These are phyloP conservation scores for Neodidymelliopsis sp. DNA, from an alignment of 2,329 filamentous ascomycete genomes.

Conservation along the genomic window DNA sequence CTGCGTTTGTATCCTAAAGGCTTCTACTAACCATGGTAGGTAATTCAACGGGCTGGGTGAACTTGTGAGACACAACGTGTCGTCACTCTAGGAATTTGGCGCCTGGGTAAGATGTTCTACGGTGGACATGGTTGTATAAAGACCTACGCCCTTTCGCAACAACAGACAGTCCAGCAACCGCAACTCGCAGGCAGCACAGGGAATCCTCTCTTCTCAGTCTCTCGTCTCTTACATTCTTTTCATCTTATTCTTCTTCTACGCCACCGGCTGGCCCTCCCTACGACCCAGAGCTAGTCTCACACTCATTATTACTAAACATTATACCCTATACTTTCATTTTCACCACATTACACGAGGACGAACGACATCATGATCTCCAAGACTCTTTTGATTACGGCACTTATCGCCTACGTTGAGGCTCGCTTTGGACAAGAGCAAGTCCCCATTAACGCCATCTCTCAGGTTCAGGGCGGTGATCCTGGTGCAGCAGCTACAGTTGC, in stretches of 20 bases:
- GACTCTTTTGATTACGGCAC: slow-evolving; percentile 36
- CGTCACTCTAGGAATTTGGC: slow-evolving; percentile 26
- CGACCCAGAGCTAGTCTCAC: slow-evolving; percentile 47
- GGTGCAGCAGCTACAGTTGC: slow-evolving; percentile 70
- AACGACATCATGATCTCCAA: slow-evolving; percentile 46
- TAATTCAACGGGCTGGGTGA: background rate
- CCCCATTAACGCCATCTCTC: slow-evolving; percentile 63
- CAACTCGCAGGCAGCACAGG: slow-evolving; percentile 35
- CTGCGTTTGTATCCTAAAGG: background rate
- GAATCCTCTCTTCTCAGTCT: slow-evolving; percentile 34
- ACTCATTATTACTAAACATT: slow-evolving; percentile 21
- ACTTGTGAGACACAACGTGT: slow-evolving; percentile 13
- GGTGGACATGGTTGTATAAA: slow-evolving; percentile 39
- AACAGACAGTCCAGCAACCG: slow-evolving; percentile 36
- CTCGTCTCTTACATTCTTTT: slow-evolving; percentile 30
- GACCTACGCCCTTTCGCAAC: slow-evolving; percentile 12
- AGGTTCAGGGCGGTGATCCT: slow-evolving; percentile 62
- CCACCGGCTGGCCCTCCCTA: slow-evolving; percentile 44
- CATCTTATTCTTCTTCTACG: slow-evolving; percentile 32
- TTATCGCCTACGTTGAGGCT: slow-evolving; percentile 48
- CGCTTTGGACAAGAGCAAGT: slow-evolving; percentile 70
- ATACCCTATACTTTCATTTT: slow-evolving; percentile 5
- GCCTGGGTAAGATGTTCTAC: slow-evolving; percentile 15
- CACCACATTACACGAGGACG: slow-evolving; percentile 28
- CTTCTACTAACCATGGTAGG: background rate